Base-by-base conservation (phyloP, 352 stramenopile species). In the Elongisporangium prolatum region DNA sequence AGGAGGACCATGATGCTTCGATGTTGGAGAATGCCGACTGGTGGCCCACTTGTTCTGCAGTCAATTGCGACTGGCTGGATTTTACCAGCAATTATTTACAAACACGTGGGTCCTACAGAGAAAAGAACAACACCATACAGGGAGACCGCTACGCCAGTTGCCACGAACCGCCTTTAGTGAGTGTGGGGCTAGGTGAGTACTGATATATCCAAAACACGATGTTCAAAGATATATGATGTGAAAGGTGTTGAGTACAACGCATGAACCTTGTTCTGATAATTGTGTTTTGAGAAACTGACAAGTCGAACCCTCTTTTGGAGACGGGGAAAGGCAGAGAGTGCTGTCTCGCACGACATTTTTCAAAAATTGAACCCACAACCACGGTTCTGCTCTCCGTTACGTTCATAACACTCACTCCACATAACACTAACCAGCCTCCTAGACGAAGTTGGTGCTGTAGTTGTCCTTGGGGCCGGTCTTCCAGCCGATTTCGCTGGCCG, bases 361-460 rank as follows among this genome's bases (percentile, higher is more conserved):
- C 34, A 44, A 44, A 44, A 44, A 17, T 44, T 44, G 34, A 44
- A 44, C 34, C 34, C 34, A 44, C 34, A 44, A 2, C 14, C 34
- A 13, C 34, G 34, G 34, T 13, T 44, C 34, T 44, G 34, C 17
- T 9, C 34, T 44, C 11, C 11, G 34, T 13, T 4, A 44, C 11
- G 34, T 44, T 44, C 34, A 44, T 44, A 17, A 44, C 34, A 44
- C 34, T 44, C 34, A 44, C 34, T 44, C 34, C 34, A 44, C 34
- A 44, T 44, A 52, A 52, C 20, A 21, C 21, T 16, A 24, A 24
- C 18, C 1, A 28, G 9, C 65, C 11, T 20, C 18, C 21, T 71
- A 71, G 44, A 71, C 34, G n/a, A 71, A 71, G 20, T 71, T 71
- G 22, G 67, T 59, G 48, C 65, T 72, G 44, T 68, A 67, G 54